phyloP scores from a whole-genome alignment of 2,329 filamentous ascomycete species.

The Hymenoscyphus albidus region DNA sequence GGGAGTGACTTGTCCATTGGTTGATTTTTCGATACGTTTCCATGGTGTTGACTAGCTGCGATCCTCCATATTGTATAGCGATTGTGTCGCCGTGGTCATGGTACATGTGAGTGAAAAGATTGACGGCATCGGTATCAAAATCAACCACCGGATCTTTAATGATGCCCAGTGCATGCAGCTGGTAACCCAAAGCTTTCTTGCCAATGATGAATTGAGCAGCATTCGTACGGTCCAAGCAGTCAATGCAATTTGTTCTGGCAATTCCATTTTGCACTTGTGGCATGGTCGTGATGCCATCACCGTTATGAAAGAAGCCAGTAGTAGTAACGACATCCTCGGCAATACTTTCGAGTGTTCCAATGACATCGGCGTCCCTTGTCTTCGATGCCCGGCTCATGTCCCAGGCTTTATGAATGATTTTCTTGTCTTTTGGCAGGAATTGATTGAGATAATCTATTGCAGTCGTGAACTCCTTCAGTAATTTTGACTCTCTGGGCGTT shows the following conservation, averaged over 20 bases:
- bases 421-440: slow-evolving; percentile 76
- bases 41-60: slow-evolving; percentile 98
- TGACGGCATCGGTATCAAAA: slow-evolving; percentile 93
- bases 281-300: slow-evolving; percentile 62
- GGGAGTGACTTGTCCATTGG: slow-evolving; percentile 94
- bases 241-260: slow-evolving; percentile 94
- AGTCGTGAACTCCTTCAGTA: slow-evolving; percentile 81
- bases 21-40: slow-evolving; percentile 98
- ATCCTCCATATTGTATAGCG: slow-evolving; percentile 94
- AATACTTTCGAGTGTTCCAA: slow-evolving; percentile 83
- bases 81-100: slow-evolving; percentile 98
- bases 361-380: slow-evolving; percentile 87
- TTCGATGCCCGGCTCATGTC: slow-evolving; percentile 98
- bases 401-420: slow-evolving; percentile 92
- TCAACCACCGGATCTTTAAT: slow-evolving; percentile 74
- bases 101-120: slow-evolving; percentile 97
- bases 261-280: slow-evolving; percentile 83
- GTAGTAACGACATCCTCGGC: slow-evolving; percentile 80
- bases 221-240: slow-evolving; percentile 95
- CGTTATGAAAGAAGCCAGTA: slow-evolving; percentile 95
- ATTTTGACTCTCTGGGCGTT: slow-evolving; percentile 84
- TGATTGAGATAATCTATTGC: slow-evolving; percentile 92
- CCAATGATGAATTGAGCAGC: slow-evolving; percentile 97
- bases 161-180: slow-evolving; percentile 87
- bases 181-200: slow-evolving; percentile 86